phyloP scores from a whole-genome alignment of 371 early-diverging fungal species.

The Gilbertella persicaria region DNA sequence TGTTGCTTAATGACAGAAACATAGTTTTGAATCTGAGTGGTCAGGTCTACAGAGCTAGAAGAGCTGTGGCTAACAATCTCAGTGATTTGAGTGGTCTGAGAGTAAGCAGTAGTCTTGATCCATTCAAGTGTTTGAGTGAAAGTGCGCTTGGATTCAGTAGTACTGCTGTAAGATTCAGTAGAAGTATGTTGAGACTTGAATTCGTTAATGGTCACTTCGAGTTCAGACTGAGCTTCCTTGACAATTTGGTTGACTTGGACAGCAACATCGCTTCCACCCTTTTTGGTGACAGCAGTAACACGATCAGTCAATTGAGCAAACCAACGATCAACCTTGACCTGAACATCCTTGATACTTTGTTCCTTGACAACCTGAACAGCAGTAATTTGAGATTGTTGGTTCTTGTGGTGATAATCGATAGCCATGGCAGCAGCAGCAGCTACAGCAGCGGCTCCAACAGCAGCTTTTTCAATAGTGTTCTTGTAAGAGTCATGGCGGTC shows the following conservation, averaged over 20 bases:
- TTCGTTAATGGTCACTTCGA: conserved; percentile 19
- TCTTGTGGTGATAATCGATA: conserved; percentile 23
- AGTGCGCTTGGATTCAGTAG: conserved; percentile 17
- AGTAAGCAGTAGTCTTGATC: conserved; percentile 25
- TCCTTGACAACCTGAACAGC: conserved; percentile 24
- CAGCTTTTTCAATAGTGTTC: conserved; percentile 25
- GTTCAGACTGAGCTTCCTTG: conserved; percentile 28
- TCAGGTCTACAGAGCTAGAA: conserved; percentile 28
- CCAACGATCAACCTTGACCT: conserved; percentile 23
- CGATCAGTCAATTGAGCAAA: conserved; percentile 21
- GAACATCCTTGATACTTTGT: conserved; percentile 19
- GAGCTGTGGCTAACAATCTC: conserved; percentile 24
- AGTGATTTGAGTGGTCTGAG: conserved; percentile 29
- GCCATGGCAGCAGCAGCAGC: conserved; percentile 30
- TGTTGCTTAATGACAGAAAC: conserved; percentile 31
- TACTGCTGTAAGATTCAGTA: not conserved
- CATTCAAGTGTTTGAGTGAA: conserved; percentile 27
- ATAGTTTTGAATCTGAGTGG: conserved; percentile 38
- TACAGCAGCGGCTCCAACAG: conserved; percentile 24
- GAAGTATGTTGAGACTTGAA: conserved; percentile 14
- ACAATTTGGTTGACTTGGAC: conserved; percentile 27
- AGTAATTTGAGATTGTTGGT: conserved; percentile 18
- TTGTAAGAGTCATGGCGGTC: conserved; percentile 18
- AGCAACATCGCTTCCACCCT: conserved; percentile 24
- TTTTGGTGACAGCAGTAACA: conserved; percentile 23